Conservation (phyloP, 2,329 filamentous ascomycete genomes). For the Alternaria sp. region DNA sequence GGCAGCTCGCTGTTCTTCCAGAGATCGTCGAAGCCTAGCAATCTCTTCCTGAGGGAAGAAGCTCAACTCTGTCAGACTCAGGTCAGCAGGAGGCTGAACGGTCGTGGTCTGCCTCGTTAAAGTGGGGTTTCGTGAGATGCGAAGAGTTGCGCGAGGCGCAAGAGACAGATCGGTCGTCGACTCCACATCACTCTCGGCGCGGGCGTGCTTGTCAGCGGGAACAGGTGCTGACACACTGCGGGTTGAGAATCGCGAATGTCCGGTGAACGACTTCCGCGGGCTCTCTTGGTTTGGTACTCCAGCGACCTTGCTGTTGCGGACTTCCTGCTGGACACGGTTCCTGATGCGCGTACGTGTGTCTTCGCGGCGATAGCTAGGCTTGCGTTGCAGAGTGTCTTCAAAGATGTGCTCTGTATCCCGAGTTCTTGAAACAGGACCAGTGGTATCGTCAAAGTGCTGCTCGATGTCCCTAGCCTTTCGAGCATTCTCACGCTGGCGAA, state of each 20-base stretch:
- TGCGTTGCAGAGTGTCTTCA: slow-evolving; percentile 30
- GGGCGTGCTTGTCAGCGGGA: slow-evolving; percentile 22
- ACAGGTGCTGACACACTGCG: slow-evolving; percentile 46
- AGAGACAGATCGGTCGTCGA: slow-evolving; percentile 51
- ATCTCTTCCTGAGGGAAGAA: slow-evolving; percentile 61
- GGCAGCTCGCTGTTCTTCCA: slow-evolving; percentile 62
- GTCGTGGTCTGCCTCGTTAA: slow-evolving; percentile 22
- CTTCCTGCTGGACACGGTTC: slow-evolving; percentile 43
- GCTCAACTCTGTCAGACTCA: slow-evolving; percentile 61
- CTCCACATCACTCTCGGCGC: slow-evolving; percentile 43
- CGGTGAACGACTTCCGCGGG: slow-evolving; percentile 35
- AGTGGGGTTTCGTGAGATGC: slow-evolving; percentile 32
- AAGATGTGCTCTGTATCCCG: slow-evolving; percentile 27
- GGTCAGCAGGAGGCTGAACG: slow-evolving; percentile 37
- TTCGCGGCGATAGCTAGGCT: slow-evolving; percentile 40
- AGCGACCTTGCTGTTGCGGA: slow-evolving; percentile 39
- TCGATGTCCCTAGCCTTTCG: slow-evolving; percentile 37
- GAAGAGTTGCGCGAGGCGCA: slow-evolving; percentile 38
- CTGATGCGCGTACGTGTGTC: slow-evolving; percentile 42
- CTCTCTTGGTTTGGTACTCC: slow-evolving; percentile 28
- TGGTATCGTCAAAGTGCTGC: slow-evolving; percentile 16
- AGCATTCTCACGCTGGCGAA: slow-evolving; percentile 38
- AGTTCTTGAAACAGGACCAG: slow-evolving; percentile 16
- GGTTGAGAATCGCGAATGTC: slow-evolving; percentile 24
- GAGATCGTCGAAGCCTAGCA: slow-evolving; percentile 59